A percentile compares a stretch with the other conserved stretches of the same genome.
Evolutionary conservation across 257 asterid species (phyloP).

Genomic region (Fraxinus americana): DNA sequence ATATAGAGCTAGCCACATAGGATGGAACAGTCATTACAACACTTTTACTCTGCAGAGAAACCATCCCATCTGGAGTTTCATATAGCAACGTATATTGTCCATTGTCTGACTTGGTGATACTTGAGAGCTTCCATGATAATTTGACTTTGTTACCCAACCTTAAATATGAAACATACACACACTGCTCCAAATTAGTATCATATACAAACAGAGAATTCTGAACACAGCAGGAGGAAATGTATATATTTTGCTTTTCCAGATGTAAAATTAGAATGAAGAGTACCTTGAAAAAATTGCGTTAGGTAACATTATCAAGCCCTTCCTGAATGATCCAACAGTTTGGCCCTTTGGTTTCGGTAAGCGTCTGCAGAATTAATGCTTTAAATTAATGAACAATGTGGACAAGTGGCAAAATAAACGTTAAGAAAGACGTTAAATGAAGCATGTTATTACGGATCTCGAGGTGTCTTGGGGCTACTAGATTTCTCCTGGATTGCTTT

Average conservation of each 20-base stretch:
- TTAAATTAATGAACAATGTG: conserved; percentile 28
- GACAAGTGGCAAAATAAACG: conserved; percentile 25
- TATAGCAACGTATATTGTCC: conserved; percentile 68
- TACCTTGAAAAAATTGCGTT: conserved; percentile 82
- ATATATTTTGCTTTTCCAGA: not conserved
- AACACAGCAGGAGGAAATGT: conserved; percentile 2
- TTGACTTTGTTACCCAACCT: conserved; percentile 87
- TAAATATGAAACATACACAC: conserved; percentile 33
- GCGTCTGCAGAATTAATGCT: conserved; percentile 59
- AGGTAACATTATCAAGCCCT: conserved; percentile 80
- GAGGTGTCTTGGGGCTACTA: conserved; percentile 51
- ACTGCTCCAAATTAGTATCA: conserved; percentile 17
- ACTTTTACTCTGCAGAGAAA: conserved; percentile 66
- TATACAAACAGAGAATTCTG: not conserved
- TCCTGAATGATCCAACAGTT: conserved; percentile 92
- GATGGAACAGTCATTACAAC: conserved; percentile 91
- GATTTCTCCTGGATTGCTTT: conserved; percentile 75
- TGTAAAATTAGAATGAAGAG: conserved; percentile 15
- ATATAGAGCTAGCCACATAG: conserved; percentile 70
- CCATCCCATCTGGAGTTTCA: conserved; percentile 81
- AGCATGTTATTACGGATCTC: conserved; percentile 76
- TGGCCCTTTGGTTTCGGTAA: conserved; percentile 95
- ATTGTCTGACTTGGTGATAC: conserved; percentile 57
- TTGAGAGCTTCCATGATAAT: conserved; percentile 81
- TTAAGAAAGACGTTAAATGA: conserved; percentile 24